Evolutionary conservation across 108 stramenopile species (phyloP).

Genomic region (Fistulifera pelliculosa): DNA sequence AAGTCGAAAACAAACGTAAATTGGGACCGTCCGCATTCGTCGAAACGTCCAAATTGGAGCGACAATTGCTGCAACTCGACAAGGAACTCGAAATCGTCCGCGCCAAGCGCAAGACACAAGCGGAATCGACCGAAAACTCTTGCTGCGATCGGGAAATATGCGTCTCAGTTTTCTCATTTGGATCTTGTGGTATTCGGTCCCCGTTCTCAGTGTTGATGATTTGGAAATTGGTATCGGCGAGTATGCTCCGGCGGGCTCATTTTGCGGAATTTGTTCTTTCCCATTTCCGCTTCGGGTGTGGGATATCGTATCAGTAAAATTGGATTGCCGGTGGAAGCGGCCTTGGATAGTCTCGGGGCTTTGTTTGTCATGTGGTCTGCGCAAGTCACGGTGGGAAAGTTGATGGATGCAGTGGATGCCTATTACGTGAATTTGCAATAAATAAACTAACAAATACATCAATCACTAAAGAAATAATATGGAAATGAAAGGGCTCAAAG

Average conservation of each 20-base stretch:
- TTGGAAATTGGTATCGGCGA: slow-evolving; percentile 1
- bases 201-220: slow-evolving; percentile 29
- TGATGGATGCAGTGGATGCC: slow-evolving; percentile 48
- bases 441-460: background rate
- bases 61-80: slow-evolving; percentile 54
- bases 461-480: too few species aligned
- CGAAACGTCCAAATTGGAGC: slow-evolving; percentile 73
- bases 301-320: slow-evolving; percentile 47
- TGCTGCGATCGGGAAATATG: slow-evolving; percentile 26
- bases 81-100: slow-evolving; percentile 37
- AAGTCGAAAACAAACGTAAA: slow-evolving; percentile 44
- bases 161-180: slow-evolving; percentile 30
- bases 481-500: too few species aligned
- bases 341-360: slow-evolving; percentile 46
- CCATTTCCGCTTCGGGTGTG: slow-evolving; percentile 57
- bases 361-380: slow-evolving; percentile 64
- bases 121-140: slow-evolving; percentile 23
- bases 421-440: slow-evolving; percentile 5
- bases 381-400: slow-evolving; percentile 45
- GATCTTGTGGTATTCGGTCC: slow-evolving; percentile 56
- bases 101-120: slow-evolving; percentile 21
- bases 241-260: background rate
- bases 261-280: slow-evolving; percentile 53
- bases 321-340: slow-evolving; percentile 36
- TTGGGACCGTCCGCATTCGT: slow-evolving; percentile 73